Evolutionary conservation across 768 basidiomycete genomes (phyloP).

Genomic region (Crucibulum laeve): DNA sequence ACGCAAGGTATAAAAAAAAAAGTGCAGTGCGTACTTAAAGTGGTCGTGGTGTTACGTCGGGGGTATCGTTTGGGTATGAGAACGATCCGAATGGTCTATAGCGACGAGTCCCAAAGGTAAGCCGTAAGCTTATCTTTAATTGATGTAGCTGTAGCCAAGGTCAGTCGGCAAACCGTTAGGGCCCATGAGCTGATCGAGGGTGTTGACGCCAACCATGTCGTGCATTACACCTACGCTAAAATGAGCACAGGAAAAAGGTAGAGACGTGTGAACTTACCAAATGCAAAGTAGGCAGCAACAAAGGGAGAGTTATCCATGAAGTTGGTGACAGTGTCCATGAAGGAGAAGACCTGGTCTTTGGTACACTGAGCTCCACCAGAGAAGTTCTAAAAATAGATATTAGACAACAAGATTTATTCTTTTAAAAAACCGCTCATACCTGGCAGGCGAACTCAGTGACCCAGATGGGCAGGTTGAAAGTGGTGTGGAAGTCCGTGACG

Average conservation of each 20-base stretch:
- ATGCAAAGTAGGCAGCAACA: constrained; percentile 45
- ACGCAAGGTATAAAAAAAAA: constrained; percentile 6
- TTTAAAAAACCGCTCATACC: constrained; percentile 22
- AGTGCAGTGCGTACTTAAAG: constrained; percentile 12
- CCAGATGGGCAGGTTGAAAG: constrained; percentile 43
- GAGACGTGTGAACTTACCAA: constrained; percentile 51
- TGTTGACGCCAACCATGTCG: constrained; percentile 53
- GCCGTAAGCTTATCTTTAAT: constrained; percentile 12
- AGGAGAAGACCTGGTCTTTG: constrained; percentile 36
- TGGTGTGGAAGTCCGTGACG: constrained; percentile 38
- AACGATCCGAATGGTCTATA: constrained; percentile 6
- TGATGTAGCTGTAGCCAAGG: constrained; percentile 51
- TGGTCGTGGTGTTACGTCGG: constrained; percentile 13
- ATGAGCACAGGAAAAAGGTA: not conserved
- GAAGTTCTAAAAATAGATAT: constrained; percentile 43
- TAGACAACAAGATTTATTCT: not conserved
- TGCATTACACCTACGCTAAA: constrained; percentile 44
- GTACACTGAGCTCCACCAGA: constrained; percentile 37
- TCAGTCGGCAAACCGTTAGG: constrained; percentile 39
- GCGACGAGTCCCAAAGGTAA: not conserved
- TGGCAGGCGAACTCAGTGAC: constrained; percentile 73
- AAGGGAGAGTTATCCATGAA: constrained; percentile 42
- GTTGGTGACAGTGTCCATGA: constrained; percentile 37
- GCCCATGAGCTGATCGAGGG: constrained; percentile 47
- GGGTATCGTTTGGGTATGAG: constrained; percentile 18